phyloP scores from a whole-genome alignment of 257 asterid species.

The Salvia rosmarinus region DNA sequence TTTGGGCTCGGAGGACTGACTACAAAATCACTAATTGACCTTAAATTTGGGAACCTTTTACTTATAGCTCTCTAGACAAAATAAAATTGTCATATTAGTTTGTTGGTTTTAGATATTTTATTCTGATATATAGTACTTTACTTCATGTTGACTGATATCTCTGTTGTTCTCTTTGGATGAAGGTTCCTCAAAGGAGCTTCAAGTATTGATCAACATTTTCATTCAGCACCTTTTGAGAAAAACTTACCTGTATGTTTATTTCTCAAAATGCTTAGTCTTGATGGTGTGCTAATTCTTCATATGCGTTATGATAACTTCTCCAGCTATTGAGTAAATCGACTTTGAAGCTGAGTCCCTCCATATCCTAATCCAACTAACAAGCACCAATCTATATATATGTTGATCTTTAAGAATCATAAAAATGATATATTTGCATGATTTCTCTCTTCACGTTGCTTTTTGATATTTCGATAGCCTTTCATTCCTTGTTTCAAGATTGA shows the following conservation, averaged over 20 bases:
- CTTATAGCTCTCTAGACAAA: neutral
- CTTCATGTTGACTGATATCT: constrained; percentile 32
- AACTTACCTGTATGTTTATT: constrained; percentile 77
- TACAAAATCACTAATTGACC: constrained; percentile 11
- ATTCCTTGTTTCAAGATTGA: constrained; percentile 8
- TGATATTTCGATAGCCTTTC: constrained; percentile 11
- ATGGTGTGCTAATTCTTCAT: constrained; percentile 7
- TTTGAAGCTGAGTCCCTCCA: constrained; percentile 20
- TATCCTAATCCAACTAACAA: constrained; percentile 25
- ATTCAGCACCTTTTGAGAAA: constrained; percentile 73
- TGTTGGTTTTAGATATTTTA: constrained; percentile 10
- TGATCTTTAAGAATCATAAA: constrained; percentile 11
- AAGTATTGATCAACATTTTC: constrained; percentile 88
- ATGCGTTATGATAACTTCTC: constrained; percentile 21
- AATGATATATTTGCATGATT: neutral
- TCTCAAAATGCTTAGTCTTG: constrained; percentile 28
- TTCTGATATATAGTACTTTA: constrained; percentile 21
- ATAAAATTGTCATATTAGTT: neutral
- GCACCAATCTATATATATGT: constrained; percentile 19
- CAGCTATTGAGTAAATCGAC: constrained; percentile 11
- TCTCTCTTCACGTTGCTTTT: constrained; percentile 6
- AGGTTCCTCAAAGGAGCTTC: constrained; percentile 98
- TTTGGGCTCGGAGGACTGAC: neutral
- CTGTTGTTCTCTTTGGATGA: constrained; percentile 32
- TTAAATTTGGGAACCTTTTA: constrained; percentile 9